Percentiles rank a stretch among this genome's conserved stretches.
Conservation (phyloP, 2,329 filamentous ascomycete genomes). For the Hymenoscyphus linearis region DNA sequence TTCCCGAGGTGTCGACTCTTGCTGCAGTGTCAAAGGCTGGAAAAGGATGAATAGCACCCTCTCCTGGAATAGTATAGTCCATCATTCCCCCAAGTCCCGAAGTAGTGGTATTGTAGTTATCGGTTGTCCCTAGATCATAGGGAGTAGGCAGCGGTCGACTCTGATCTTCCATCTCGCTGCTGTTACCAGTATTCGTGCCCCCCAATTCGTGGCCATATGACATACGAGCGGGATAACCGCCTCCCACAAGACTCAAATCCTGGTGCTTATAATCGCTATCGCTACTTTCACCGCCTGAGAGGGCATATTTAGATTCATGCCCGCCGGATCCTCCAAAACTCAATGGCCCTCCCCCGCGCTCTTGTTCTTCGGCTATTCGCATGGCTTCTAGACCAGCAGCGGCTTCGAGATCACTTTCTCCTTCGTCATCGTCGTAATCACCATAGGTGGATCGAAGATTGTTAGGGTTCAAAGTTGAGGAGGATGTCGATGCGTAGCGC, state of each 20-base stretch:
- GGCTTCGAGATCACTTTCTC: conserved; percentile 85
- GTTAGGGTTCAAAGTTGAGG: conserved; percentile 39
- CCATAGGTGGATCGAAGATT: conserved; percentile 33
- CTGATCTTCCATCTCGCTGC: conserved; percentile 39
- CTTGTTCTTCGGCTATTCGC: conserved; percentile 74
- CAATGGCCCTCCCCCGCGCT: conserved; percentile 49
- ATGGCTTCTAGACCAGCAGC: conserved; percentile 79
- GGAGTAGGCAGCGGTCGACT: conserved; percentile 46
- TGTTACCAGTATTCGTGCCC: conserved; percentile 28
- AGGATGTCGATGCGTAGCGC: conserved; percentile 46
- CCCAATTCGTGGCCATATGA: conserved; percentile 49
- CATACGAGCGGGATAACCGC: conserved; percentile 60
- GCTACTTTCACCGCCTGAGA: conserved; percentile 45
- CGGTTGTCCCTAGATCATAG: conserved; percentile 32
- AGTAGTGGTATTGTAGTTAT: conserved; percentile 25
- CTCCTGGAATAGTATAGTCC: conserved; percentile 39
- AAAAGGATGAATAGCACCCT: conserved; percentile 53
- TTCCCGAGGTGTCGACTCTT: conserved; percentile 77
- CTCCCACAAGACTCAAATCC: conserved; percentile 69
- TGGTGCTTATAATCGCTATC: conserved; percentile 69
- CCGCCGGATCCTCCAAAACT: conserved; percentile 44
- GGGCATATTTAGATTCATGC: conserved; percentile 37
- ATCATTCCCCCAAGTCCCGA: conserved; percentile 31
- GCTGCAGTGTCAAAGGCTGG: conserved; percentile 38
- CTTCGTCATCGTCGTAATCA: conserved; percentile 51